Percentiles rank a stretch among this genome's conserved stretches.
Evolutionary conservation across 2,329 filamentous ascomycete genomes (phyloP).

Genomic region (Colletotrichum aenigma): DNA sequence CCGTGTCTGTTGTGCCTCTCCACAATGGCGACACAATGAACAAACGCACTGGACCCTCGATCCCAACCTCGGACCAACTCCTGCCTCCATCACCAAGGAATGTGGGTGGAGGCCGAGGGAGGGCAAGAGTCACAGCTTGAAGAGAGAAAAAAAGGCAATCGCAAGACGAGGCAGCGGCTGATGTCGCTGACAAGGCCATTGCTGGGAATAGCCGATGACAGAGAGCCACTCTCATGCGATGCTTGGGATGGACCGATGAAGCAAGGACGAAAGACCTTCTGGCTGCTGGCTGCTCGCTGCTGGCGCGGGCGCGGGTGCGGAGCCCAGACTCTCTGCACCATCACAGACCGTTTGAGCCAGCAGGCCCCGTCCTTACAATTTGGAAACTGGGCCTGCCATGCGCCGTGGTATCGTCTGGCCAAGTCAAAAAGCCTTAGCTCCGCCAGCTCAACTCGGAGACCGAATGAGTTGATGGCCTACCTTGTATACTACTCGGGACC

Average conservation of each 20-base stretch:
- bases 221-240: not conserved
- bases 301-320: not conserved
- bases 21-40: not conserved
- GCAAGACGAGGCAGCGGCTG: not conserved
- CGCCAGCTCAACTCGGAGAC: not conserved
- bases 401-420: not conserved
- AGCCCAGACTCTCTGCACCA: not conserved
- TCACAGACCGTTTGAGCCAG: constrained; percentile 11
- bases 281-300: not conserved
- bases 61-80: not conserved
- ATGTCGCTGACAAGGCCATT: not conserved
- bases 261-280: not conserved
- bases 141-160: constrained; percentile 7
- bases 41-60: not conserved
- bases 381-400: constrained; percentile 4
- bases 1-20: not conserved
- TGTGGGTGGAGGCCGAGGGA: not conserved
- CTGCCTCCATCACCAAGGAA: not conserved
- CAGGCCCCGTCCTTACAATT: constrained; percentile 10
- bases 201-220: not conserved
- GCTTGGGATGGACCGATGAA: not conserved
- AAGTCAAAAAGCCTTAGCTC: not conserved
- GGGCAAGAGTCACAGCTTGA: not conserved
- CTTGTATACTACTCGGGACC: not conserved
- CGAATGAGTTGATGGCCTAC: not conserved